Conservation (phyloP, 805 yeast genomes). For the Suhomyces faveliae region DNA sequence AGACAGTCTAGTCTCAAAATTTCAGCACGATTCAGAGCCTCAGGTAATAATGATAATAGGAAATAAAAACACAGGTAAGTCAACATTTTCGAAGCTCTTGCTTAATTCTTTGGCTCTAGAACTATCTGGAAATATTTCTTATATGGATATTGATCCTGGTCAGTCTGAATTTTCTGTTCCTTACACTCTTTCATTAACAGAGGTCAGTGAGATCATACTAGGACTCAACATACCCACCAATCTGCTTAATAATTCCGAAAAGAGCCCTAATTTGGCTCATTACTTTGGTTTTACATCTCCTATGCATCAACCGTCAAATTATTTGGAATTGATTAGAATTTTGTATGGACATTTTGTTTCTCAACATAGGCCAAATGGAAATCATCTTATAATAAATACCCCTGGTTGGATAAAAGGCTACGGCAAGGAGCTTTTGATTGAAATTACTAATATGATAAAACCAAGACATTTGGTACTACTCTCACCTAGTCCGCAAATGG, state of each 20-base stretch:
- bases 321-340: conserved; percentile 41
- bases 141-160: conserved; percentile 84
- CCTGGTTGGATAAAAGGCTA: conserved; percentile 93
- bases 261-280: conserved; percentile 18
- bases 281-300: conserved; percentile 71
- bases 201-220: conserved; percentile 23
- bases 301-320: conserved; percentile 59
- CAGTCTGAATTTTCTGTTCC: conserved; percentile 79
- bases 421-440: conserved; percentile 65
- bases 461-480: conserved; percentile 62
- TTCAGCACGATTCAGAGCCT: conserved; percentile 11
- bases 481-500: conserved; percentile 20
- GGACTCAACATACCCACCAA: conserved; percentile 27
- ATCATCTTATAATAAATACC: conserved; percentile 62
- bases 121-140: conserved; percentile 34
- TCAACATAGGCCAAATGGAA: conserved; percentile 19
- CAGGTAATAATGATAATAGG: conserved; percentile 50
- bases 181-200: conserved; percentile 60
- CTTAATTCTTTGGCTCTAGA: conserved; percentile 45
- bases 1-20: neutral
- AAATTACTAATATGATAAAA: conserved; percentile 41
- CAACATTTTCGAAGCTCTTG: conserved; percentile 60
- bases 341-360: conserved; percentile 35
- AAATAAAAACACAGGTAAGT: conserved; percentile 78
- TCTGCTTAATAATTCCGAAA: conserved; percentile 5